Evolutionary conservation across 176 grass and related monocot genomes (phyloP).

Genomic region (Triticum aestivum): IWGSC_CS_RefSeq_v2.1 NC_057796.1:460018225-460018724

Average conservation of each 20-base stretch:
- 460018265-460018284: conserved; percentile 14
- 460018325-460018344: conserved; percentile 29
- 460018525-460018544: conserved; percentile 50
- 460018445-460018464: conserved; percentile 36
- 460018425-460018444: background rate
- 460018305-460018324: conserved; percentile 18
- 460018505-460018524: conserved; percentile 37
- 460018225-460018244: background rate
- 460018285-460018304: background rate
- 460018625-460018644: background rate
- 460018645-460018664: background rate
- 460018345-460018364: background rate
- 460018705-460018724: conserved; percentile 34
- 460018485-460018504: conserved; percentile 49
- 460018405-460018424: background rate
- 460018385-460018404: background rate
- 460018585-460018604: background rate
- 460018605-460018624: background rate
- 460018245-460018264: conserved; percentile 22
- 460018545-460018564: conserved; percentile 20
- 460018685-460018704: conserved; percentile 29
- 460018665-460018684: background rate
- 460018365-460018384: background rate
- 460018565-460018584: conserved; percentile 44
- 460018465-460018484: conserved; percentile 37